Percentiles rank a stretch among this genome's conserved stretches.
phyloP scores from a whole-genome alignment of 2,329 filamentous ascomycete genomes.

The Biscogniauxia sp. region DNA sequence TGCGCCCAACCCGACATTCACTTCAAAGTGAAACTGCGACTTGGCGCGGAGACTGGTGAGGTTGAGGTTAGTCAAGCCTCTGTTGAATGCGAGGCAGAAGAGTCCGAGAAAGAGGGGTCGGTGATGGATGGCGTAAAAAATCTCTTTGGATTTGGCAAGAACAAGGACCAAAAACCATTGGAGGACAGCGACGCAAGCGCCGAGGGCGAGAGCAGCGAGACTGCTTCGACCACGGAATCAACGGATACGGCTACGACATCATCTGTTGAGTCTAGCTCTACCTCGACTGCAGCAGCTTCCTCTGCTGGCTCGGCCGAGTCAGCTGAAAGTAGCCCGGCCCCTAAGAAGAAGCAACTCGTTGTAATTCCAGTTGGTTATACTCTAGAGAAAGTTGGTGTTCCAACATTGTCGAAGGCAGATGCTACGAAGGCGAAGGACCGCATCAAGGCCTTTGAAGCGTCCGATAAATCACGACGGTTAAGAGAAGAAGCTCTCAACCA shows the following conservation, averaged over 20 bases:
- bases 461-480: constrained; percentile 72
- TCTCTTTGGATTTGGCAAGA: constrained; percentile 89
- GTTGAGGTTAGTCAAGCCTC: constrained; percentile 74
- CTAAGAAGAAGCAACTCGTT: constrained; percentile 60
- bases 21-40: constrained; percentile 73
- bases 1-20: constrained; percentile 75
- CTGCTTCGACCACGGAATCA: constrained; percentile 41
- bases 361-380: constrained; percentile 51
- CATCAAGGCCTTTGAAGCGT: constrained; percentile 79
- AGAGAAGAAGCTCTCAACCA: constrained; percentile 89
- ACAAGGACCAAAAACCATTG: constrained; percentile 79
- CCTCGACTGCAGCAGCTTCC: constrained; percentile 34
- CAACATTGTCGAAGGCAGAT: constrained; percentile 48
- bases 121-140: constrained; percentile 95
- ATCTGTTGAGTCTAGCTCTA: constrained; percentile 35
- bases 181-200: constrained; percentile 56
- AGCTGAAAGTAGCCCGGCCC: constrained; percentile 50
- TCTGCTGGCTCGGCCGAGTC: constrained; percentile 46
- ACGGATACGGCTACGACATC: constrained; percentile 45
- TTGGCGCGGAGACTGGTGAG: constrained; percentile 72
- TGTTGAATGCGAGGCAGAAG: constrained; percentile 82
- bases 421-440: constrained; percentile 60
- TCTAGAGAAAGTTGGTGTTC: constrained; percentile 49
- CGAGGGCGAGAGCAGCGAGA: constrained; percentile 42
- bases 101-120: constrained; percentile 64